Percentiles rank a stretch among this genome's conserved stretches.
These are phyloP conservation scores for Globisporangium paroecandrum DNA, from an alignment of 352 stramenopile genomes.

Conservation along the genomic window DNA sequence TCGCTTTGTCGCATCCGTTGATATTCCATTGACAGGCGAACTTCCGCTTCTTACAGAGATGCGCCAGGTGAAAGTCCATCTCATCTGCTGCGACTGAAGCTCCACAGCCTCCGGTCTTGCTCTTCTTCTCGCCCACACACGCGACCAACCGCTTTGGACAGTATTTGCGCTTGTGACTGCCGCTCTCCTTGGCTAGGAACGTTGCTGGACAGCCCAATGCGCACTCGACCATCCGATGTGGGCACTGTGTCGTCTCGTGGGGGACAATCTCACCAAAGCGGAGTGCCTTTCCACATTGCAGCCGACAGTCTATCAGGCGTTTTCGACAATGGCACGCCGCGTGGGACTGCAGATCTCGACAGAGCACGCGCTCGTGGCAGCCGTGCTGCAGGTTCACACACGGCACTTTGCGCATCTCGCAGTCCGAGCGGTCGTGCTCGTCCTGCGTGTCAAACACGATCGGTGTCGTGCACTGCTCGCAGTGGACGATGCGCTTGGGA, in stretches of 20 bases:
- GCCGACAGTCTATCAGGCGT: constrained; percentile 42
- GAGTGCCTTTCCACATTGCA: constrained; percentile 40
- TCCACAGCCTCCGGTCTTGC: constrained; percentile 36
- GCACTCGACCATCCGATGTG: constrained; percentile 44
- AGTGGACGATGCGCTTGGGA: constrained; percentile 42
- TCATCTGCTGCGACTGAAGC: constrained; percentile 39
- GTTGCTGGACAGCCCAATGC: constrained; percentile 28
- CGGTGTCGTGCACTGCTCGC: constrained; percentile 37
- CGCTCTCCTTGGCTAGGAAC: constrained; percentile 41
- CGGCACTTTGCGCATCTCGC: constrained; percentile 30
- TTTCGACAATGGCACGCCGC: constrained; percentile 57
- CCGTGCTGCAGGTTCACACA: constrained; percentile 59
- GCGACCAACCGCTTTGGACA: constrained; percentile 55
- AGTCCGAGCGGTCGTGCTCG: constrained; percentile 33
- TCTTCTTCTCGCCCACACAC: constrained; percentile 26
- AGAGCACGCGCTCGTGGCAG: constrained; percentile 38
- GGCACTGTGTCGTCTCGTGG: constrained; percentile 54
- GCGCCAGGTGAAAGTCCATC: constrained; percentile 56
- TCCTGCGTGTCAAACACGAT: constrained; percentile 38
- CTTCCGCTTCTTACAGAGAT: constrained; percentile 44
- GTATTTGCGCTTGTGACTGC: constrained; percentile 32
- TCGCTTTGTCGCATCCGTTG: constrained; percentile 40
- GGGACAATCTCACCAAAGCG: constrained; percentile 38
- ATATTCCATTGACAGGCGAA: constrained; percentile 49
- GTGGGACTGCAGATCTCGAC: constrained; percentile 35